phyloP scores from a whole-genome alignment of 2,329 filamentous ascomycete genomes.

The Pyrenophora teres region DNA sequence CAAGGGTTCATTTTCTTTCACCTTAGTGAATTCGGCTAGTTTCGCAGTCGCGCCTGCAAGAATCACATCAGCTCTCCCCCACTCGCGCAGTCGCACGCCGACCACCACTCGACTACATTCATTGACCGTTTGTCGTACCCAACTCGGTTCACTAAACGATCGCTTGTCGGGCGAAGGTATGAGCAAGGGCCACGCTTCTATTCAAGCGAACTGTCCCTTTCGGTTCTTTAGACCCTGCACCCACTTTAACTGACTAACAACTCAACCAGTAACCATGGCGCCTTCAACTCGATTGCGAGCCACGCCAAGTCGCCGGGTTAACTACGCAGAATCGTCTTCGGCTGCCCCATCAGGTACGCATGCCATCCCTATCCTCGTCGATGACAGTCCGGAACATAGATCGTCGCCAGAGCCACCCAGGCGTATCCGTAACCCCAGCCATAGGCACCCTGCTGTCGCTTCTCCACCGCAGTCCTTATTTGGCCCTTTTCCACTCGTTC shows the following conservation, averaged over 20 bases:
- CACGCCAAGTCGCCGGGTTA: conserved; percentile 8
- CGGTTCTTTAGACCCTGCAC: neutral
- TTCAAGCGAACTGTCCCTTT: neutral
- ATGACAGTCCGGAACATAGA: conserved; percentile 2
- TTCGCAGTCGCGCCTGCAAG: too few species aligned
- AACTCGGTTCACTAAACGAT: too few species aligned
- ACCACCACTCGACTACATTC: too few species aligned
- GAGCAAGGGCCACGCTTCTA: too few species aligned
- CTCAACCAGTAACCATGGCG: conserved; percentile 13
- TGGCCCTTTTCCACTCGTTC: neutral
- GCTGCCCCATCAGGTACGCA: neutral
- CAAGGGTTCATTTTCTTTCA: too few species aligned
- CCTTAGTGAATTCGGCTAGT: too few species aligned
- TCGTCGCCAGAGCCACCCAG: neutral
- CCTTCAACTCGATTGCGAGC: conserved; percentile 13
- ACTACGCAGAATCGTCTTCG: conserved; percentile 1
- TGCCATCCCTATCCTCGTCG: conserved; percentile 1
- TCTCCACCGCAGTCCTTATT: neutral
- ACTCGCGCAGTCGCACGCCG: too few species aligned
- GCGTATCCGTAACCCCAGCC: neutral
- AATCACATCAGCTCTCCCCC: too few species aligned
- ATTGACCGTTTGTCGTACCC: too few species aligned
- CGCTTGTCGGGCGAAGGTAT: too few species aligned
- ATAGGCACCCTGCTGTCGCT: too few species aligned
- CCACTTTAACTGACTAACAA: neutral